Evolutionary conservation across 257 asterid genomes (phyloP), one percentile per base, ranked within the genome.

Genomic region (Jacaranda copaia): DNA sequence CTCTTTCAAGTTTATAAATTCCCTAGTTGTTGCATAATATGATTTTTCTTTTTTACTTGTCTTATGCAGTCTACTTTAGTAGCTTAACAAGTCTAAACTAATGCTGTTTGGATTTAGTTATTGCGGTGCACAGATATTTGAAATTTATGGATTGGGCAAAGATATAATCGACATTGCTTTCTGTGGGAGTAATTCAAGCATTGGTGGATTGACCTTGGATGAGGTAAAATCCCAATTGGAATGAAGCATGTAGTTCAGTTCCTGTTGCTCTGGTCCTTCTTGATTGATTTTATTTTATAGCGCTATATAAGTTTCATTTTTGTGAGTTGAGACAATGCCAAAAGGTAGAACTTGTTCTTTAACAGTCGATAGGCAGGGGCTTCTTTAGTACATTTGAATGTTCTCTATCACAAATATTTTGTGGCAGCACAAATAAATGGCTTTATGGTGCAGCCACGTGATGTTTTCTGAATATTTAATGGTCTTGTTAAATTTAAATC

Each of bases 121-220:
- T 74, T 93, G 98, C 63, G 99, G 99, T 65, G 99, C 99, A 72
- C 99, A 96, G 80, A 96, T 96, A 84, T 96, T 96, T 89, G 99
- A 96, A 87, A 85, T 89, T 66, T 96, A 96, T 85, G 99, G 99
- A 80, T 78, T 96, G 83, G 97, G 99, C 59, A 81, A 91, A 87
- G 97, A 88, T 52, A 88, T 93, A 25, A 81, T 96, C 45, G 95
- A 96, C 81, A 68, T 87, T 72, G 93, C 99, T 79, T 96, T 96
- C 76, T 83, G 92, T 84, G 99, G 99, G 85, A 96, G 99, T 82
- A 84, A 70, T 62, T 96, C 99, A 43, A 93, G 87, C 83, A 91
- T 96, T 79, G 98, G 97, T 76, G 99, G 99, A 77, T 86, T 96
- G 76, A 96, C 99, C 76, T 66, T 96, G 80, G 99, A 96, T 74